Conservation (phyloP, 805 yeast species). For the Barnettozyma wickerhamii region DNA sequence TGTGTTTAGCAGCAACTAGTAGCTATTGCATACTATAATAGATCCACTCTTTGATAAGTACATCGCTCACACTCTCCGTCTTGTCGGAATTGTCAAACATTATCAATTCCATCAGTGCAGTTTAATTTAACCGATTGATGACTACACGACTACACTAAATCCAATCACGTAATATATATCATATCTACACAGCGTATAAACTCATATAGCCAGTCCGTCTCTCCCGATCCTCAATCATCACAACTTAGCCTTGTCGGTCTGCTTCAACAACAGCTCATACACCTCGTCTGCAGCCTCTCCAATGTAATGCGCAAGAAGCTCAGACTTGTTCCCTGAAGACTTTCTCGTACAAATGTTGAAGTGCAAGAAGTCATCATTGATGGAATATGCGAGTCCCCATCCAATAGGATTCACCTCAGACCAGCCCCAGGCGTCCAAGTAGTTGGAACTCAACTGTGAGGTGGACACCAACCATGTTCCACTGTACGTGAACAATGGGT, state of each 20-base stretch:
- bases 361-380: slow-evolving; percentile 79
- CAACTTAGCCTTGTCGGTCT: slow-evolving; percentile 15
- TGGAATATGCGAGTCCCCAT: slow-evolving; percentile 89
- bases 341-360: slow-evolving; percentile 77
- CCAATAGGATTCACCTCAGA: slow-evolving; percentile 94
- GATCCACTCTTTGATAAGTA: no score
- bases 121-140: no score
- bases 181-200: background rate
- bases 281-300: slow-evolving; percentile 79
- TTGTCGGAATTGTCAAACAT: no score
- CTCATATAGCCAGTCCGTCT: no score
- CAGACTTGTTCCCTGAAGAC: slow-evolving; percentile 52
- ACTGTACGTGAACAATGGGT: slow-evolving; percentile 73
- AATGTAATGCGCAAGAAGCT: slow-evolving; percentile 60
- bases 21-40: no score
- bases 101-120: no score
- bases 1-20: no score
- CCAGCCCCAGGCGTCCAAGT: slow-evolving; percentile 93
- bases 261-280: slow-evolving; percentile 49
- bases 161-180: background rate
- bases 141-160: no score
- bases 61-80: no score
- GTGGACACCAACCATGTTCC: slow-evolving; percentile 84
- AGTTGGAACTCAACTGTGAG: slow-evolving; percentile 82
- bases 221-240: no score